Percentiles rank a stretch among this genome's conserved stretches.
Evolutionary conservation across 768 basidiomycete genomes (phyloP).

Genomic region (Leccinum broughii): DNA sequence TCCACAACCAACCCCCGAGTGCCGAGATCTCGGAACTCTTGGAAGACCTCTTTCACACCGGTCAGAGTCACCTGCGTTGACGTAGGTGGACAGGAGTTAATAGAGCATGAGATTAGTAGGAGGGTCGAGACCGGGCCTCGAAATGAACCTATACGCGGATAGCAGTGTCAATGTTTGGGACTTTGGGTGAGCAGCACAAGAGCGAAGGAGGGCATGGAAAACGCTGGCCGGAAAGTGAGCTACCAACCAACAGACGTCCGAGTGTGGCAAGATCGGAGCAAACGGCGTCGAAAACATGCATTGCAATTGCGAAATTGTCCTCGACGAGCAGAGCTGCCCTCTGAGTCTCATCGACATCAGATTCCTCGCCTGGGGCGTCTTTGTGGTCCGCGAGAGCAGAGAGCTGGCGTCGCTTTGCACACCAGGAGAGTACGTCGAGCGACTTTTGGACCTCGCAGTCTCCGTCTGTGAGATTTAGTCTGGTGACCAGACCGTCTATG

Average conservation of each 20-base stretch:
- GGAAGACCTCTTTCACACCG: constrained; percentile 62
- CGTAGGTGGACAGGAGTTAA: too few species aligned
- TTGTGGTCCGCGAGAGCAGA: constrained; percentile 2
- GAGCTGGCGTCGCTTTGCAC: constrained; percentile 37
- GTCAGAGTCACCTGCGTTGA: too few species aligned
- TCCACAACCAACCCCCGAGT: constrained; percentile 31
- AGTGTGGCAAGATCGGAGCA: constrained; percentile 23
- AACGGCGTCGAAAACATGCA: constrained; percentile 70
- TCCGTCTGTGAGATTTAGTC: constrained; percentile 55
- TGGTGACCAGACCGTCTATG: constrained; percentile 46
- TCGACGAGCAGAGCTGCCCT: too few species aligned
- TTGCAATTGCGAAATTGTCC: not conserved
- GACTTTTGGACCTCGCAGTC: constrained; percentile 61
- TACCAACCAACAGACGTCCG: constrained; percentile 6
- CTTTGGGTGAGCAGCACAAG: constrained; percentile 49
- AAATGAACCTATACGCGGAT: too few species aligned
- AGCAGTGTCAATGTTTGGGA: constrained; percentile 51
- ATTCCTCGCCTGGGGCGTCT: constrained; percentile 13
- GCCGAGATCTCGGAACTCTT: constrained; percentile 51
- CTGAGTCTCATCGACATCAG: not conserved
- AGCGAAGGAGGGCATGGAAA: constrained; percentile 59
- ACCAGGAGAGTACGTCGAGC: constrained; percentile 43
- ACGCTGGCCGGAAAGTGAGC: constrained; percentile 35
- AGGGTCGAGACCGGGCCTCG: too few species aligned
- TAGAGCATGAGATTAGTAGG: too few species aligned